Percentiles rank a stretch among this genome's conserved stretches.
phyloP scores from a whole-genome alignment of 805 yeast species.

The Candida yuanshanica region DNA sequence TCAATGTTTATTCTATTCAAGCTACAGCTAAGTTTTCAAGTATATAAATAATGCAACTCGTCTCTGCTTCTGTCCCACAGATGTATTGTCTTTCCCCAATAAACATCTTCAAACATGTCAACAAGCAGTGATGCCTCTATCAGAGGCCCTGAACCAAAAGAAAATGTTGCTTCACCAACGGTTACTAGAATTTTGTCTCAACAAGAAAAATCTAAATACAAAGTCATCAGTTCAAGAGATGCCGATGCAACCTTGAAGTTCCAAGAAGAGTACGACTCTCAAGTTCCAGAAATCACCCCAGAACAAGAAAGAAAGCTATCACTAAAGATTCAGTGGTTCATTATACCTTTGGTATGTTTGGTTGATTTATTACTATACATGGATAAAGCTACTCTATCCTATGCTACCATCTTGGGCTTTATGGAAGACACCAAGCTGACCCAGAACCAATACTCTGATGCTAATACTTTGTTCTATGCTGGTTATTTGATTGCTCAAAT shows the following conservation, averaged over 20 bases:
- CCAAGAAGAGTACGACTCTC: conserved; percentile 28
- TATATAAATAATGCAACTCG: too few species aligned
- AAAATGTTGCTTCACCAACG: background rate
- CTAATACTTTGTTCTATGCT: conserved; percentile 48
- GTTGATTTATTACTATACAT: conserved; percentile 40
- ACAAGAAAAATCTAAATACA: conserved; percentile 8
- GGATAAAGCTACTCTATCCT: conserved; percentile 48
- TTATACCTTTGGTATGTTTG: conserved; percentile 32
- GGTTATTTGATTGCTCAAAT: conserved; percentile 45
- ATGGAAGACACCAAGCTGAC: conserved; percentile 40
- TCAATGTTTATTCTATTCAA: background rate
- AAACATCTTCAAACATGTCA: background rate
- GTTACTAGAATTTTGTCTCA: background rate
- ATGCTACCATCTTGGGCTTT: conserved; percentile 42
- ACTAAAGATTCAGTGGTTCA: conserved; percentile 32
- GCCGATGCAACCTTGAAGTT: conserved; percentile 37
- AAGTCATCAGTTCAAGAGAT: conserved; percentile 27
- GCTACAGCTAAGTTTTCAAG: too few species aligned
- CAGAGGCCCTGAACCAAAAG: too few species aligned
- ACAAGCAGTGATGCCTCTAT: background rate
- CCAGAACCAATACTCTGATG: conserved; percentile 39
- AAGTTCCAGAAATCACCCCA: conserved; percentile 35
- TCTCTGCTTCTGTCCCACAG: too few species aligned
- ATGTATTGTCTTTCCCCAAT: too few species aligned
- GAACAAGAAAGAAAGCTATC: conserved; percentile 35